Percentiles rank a stretch among this genome's conserved stretches.
phyloP scores from a whole-genome alignment of 148 eudicot species.

The Cornus kousa region DNA sequence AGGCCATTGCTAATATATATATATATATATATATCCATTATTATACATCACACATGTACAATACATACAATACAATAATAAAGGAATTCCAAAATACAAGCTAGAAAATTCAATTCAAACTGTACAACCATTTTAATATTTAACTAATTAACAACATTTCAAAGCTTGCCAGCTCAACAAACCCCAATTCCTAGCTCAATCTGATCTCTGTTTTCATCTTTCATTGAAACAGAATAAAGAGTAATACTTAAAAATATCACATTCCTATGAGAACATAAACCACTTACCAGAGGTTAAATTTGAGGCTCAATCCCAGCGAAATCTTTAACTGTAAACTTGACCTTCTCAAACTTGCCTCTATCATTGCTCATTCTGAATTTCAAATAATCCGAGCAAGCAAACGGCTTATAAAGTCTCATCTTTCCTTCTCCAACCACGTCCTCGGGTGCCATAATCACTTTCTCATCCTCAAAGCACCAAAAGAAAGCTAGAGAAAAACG shows the following conservation, averaged over 20 bases:
- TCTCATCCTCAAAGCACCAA: constrained; percentile 83
- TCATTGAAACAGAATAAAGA: background rate
- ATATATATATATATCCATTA: background rate
- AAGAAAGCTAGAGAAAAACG: constrained; percentile 79
- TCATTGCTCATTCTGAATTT: constrained; percentile 68
- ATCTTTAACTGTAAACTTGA: constrained; percentile 76
- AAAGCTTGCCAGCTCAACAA: constrained; percentile 2
- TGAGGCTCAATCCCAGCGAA: constrained; percentile 50
- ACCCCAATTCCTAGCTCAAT: background rate
- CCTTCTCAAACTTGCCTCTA: constrained; percentile 73
- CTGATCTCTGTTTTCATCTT: background rate
- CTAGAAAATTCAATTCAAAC: constrained; percentile 15
- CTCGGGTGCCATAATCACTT: constrained; percentile 65
- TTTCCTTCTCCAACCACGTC: constrained; percentile 65
- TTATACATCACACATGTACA: background rate
- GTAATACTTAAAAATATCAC: background rate
- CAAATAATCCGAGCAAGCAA: constrained; percentile 63
- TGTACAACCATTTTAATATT: background rate
- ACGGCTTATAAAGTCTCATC: constrained; percentile 48
- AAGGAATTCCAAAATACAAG: no score
- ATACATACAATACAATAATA: background rate
- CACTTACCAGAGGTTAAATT: background rate
- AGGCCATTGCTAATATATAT: no score
- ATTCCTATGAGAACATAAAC: background rate
- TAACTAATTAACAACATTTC: constrained; percentile 10